Conservation (phyloP, 768 basidiomycete genomes). For the Terana coerulea region DNA sequence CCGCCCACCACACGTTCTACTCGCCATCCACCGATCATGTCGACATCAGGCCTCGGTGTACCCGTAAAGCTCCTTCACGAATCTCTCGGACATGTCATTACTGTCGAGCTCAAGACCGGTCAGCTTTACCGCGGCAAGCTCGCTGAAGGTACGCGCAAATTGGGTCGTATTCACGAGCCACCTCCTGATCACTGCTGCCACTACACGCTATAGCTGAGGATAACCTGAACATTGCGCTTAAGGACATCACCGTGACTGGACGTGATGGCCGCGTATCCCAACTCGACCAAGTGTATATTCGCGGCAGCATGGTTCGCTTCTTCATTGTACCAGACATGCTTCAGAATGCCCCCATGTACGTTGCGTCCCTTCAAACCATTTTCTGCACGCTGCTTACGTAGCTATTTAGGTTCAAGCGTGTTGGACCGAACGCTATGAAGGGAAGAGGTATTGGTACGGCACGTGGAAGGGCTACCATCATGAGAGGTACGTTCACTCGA, state of each 20-base stretch:
- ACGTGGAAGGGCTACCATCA: constrained; percentile 96
- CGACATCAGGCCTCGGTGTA: constrained; percentile 74
- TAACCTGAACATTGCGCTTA: constrained; percentile 93
- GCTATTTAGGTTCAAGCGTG: constrained; percentile 88
- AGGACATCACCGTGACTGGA: constrained; percentile 95
- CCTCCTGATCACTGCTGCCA: constrained; percentile 16
- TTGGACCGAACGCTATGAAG: constrained; percentile 97
- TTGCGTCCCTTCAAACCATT: constrained; percentile 29
- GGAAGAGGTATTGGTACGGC: constrained; percentile 99
- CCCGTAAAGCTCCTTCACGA: constrained; percentile 97
- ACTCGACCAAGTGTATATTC: constrained; percentile 97
- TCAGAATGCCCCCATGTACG: constrained; percentile 97
- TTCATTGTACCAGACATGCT: constrained; percentile 99
- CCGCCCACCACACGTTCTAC: not conserved
- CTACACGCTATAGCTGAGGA: constrained; percentile 79
- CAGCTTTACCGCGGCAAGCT: constrained; percentile 97
- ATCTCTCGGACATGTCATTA: constrained; percentile 92
- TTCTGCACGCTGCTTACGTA: constrained; percentile 6
- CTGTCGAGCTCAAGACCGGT: constrained; percentile 97
- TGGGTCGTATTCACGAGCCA: not conserved
- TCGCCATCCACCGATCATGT: constrained; percentile 21
- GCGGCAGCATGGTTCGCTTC: constrained; percentile 97
- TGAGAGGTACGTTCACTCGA: constrained; percentile 70
- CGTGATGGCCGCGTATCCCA: constrained; percentile 98
- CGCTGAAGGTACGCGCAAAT: constrained; percentile 72